Evolutionary conservation across 768 basidiomycete genomes (phyloP).

Genomic region (Suillus placidus): DNA sequence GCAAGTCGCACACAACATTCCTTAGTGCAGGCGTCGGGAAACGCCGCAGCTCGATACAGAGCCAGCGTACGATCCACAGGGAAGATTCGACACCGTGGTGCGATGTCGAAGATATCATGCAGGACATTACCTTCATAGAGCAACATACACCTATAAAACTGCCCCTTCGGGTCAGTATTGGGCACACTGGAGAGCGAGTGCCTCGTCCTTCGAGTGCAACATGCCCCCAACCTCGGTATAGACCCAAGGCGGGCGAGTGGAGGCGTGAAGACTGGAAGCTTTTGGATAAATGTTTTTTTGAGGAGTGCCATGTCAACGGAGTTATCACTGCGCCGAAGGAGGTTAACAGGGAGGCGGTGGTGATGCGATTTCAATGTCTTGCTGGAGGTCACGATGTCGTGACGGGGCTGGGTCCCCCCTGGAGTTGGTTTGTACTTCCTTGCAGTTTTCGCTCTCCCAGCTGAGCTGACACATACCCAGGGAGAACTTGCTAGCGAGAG

Average conservation of each 20-base stretch:
- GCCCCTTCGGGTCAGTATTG: background rate
- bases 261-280: slow-evolving; percentile 78
- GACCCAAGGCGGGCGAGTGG: slow-evolving; percentile 47
- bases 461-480: slow-evolving; percentile 14
- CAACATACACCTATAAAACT: slow-evolving; percentile 23
- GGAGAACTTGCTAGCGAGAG: slow-evolving; percentile 31
- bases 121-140: slow-evolving; percentile 23
- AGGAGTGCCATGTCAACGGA: slow-evolving; percentile 60
- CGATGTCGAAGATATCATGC: slow-evolving; percentile 31
- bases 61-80: slow-evolving; percentile 16
- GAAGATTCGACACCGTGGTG: slow-evolving; percentile 32
- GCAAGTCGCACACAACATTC: slow-evolving; percentile 41
- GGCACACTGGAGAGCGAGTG: background rate
- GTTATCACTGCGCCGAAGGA: slow-evolving; percentile 40
- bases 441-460: background rate
- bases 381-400: slow-evolving; percentile 50
- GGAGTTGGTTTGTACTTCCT: slow-evolving; percentile 54
- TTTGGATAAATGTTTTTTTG: slow-evolving; percentile 78
- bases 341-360: slow-evolving; percentile 58
- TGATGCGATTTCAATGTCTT: slow-evolving; percentile 55
- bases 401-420: slow-evolving; percentile 47
- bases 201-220: background rate
- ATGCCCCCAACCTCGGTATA: background rate
- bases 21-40: slow-evolving; percentile 36
- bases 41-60: slow-evolving; percentile 13